phyloP scores from a whole-genome alignment of 2,329 filamentous ascomycete species.

The Mycosphaerella arachidis region DNA sequence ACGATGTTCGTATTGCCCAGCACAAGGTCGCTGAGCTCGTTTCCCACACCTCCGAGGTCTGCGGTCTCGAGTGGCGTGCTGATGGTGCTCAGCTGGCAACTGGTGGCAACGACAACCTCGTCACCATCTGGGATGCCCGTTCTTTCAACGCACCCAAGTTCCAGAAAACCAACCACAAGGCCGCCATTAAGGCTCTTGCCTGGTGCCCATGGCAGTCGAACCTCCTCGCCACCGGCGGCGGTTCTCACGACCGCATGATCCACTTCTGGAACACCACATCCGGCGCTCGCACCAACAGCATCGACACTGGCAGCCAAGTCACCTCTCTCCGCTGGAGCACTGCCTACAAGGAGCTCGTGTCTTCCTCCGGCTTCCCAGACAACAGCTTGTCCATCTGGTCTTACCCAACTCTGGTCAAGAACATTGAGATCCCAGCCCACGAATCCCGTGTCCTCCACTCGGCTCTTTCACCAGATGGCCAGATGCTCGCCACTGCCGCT shows the following conservation, averaged over 20 bases:
- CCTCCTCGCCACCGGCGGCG: slow-evolving; percentile 91
- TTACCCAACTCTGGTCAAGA: slow-evolving; percentile 94
- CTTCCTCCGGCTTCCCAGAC: slow-evolving; percentile 96
- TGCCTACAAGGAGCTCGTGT: slow-evolving; percentile 95
- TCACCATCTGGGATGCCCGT: slow-evolving; percentile 98
- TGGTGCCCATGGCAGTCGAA: slow-evolving; percentile 99
- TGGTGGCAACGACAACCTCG: slow-evolving; percentile 96
- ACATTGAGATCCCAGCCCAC: slow-evolving; percentile 95
- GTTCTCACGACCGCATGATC: slow-evolving; percentile 94
- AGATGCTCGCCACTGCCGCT: slow-evolving; percentile 94
- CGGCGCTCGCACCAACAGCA: slow-evolving; percentile 95
- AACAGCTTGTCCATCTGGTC: slow-evolving; percentile 99
- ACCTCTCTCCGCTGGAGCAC: slow-evolving; percentile 95
- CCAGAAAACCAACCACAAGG: slow-evolving; percentile 99
- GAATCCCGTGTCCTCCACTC: slow-evolving; percentile 96
- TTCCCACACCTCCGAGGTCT: slow-evolving; percentile 96
- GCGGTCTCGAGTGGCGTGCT: slow-evolving; percentile 93
- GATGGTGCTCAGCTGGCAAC: slow-evolving; percentile 96
- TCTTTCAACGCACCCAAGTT: slow-evolving; percentile 93
- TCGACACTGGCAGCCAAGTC: slow-evolving; percentile 96
- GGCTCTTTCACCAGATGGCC: slow-evolving; percentile 92
- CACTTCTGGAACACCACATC: slow-evolving; percentile 99
- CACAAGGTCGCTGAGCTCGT: slow-evolving; percentile 98
- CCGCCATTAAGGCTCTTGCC: slow-evolving; percentile 93
- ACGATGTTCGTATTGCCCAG: slow-evolving; percentile 93